These are phyloP conservation scores for Dryas integrifolia DNA, from an alignment of 331 rosid species.

Conservation along the genomic window DNA sequence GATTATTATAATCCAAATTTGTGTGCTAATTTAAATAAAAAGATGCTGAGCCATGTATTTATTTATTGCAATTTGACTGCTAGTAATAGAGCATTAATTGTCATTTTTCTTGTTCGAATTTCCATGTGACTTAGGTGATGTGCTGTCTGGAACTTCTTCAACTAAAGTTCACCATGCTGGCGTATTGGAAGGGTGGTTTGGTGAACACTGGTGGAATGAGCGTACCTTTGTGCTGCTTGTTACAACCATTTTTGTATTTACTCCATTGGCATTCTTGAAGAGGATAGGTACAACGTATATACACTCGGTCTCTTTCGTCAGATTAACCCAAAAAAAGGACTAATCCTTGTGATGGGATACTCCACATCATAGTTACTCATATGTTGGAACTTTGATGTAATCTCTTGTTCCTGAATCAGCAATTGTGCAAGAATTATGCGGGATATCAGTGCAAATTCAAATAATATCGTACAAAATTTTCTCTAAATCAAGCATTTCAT, in stretches of 20 bases:
- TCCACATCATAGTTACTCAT: not conserved
- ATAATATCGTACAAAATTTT: too few species aligned
- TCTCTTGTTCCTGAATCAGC: too few species aligned
- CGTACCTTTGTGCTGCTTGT: constrained; percentile 56
- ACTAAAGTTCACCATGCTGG: constrained; percentile 57
- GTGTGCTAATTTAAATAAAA: not conserved
- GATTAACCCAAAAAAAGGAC: not conserved
- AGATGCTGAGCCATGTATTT: not conserved
- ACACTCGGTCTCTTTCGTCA: not conserved
- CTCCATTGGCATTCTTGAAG: constrained; percentile 58
- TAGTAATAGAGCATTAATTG: not conserved
- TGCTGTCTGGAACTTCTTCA: constrained; percentile 67
- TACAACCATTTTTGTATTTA: constrained; percentile 48
- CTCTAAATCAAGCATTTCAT: not conserved
- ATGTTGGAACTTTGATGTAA: not conserved
- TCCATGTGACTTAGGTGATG: constrained; percentile 45
- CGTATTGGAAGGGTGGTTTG: constrained; percentile 72
- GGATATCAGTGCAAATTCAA: too few species aligned
- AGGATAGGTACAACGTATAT: constrained; percentile 39
- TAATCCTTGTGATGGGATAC: not conserved
- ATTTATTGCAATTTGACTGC: constrained; percentile 1
- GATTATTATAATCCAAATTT: too few species aligned
- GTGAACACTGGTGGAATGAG: constrained; percentile 58
- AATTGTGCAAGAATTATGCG: too few species aligned
- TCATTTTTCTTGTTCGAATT: not conserved